These are phyloP conservation scores for Capsicum baccatum DNA, from an alignment of 257 asterid genomes.

Conservation along the genomic window DNA sequence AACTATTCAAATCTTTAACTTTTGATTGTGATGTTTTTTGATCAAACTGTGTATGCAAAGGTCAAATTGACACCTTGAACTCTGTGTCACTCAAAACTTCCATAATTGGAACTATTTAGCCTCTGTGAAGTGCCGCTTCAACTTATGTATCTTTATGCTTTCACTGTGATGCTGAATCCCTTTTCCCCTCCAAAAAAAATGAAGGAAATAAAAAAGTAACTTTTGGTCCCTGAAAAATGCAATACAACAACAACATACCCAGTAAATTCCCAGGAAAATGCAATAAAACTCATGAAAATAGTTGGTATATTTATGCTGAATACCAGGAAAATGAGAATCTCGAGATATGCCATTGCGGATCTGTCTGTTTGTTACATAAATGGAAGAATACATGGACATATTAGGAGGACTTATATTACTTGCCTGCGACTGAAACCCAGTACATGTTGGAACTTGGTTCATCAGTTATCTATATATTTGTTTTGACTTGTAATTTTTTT, in stretches of 20 bases:
- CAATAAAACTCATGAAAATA: neutral
- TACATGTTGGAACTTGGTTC: conserved; percentile 25
- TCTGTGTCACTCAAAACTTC: conserved; percentile 16
- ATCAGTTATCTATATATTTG: neutral
- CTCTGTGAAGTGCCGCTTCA: neutral
- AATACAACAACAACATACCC: neutral
- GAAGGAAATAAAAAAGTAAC: too few relatives aligned
- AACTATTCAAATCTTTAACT: neutral
- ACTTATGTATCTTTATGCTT: conserved; percentile 1
- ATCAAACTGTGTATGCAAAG: neutral
- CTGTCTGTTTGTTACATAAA: conserved; percentile 1
- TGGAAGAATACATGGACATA: neutral
- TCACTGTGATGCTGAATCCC: neutral
- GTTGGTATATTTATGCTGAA: neutral
- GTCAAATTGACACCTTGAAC: neutral
- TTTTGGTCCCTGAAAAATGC: neutral
- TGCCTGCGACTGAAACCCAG: neutral
- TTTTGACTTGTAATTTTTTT: neutral
- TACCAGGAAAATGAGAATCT: neutral
- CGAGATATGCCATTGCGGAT: neutral
- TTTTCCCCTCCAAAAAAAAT: neutral
- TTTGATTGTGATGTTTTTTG: neutral
- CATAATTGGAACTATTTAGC: conserved; percentile 22
- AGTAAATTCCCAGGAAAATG: neutral
- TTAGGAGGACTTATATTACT: neutral